Evolutionary conservation across 345 rosid genomes (phyloP).

Genomic region (Gossypium bickii): DNA sequence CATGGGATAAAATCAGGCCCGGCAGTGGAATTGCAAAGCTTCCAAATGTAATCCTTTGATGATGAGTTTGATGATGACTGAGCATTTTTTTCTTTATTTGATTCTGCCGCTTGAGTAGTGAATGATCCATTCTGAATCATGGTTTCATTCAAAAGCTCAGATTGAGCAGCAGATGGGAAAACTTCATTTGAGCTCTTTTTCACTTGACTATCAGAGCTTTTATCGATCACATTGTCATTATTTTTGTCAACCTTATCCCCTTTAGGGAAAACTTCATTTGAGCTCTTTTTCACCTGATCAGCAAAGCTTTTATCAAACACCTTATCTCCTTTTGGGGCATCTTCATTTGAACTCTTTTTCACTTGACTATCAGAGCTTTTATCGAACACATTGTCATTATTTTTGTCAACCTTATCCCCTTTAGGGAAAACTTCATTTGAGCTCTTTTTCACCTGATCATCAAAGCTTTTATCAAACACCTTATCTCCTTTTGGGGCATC

Average conservation of each 20-base stretch:
- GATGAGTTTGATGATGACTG: slow-evolving; percentile 30
- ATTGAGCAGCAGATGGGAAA: slow-evolving; percentile 70
- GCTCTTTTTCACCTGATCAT: slow-evolving; percentile 34
- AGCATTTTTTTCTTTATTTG: slow-evolving; percentile 77
- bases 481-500: slow-evolving; percentile 48
- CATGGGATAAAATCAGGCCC: slow-evolving; percentile 95
- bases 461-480: slow-evolving; percentile 30
- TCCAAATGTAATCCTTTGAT: slow-evolving; percentile 60
- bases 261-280: slow-evolving; percentile 47
- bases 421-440: slow-evolving; percentile 47
- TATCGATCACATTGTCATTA: slow-evolving; percentile 33
- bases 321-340: slow-evolving; percentile 47
- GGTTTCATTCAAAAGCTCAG: slow-evolving; percentile 80
- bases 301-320: slow-evolving; percentile 30
- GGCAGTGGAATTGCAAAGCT: slow-evolving; percentile 77
- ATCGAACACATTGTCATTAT: slow-evolving; percentile 18
- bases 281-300: slow-evolving; percentile 36
- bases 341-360: slow-evolving; percentile 38
- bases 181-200: slow-evolving; percentile 46
- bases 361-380: slow-evolving; percentile 29
- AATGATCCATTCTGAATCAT: slow-evolving; percentile 62
- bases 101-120: slow-evolving; percentile 87
- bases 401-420: slow-evolving; percentile 40
- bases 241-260: slow-evolving; percentile 40
- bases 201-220: slow-evolving; percentile 28